These are phyloP conservation scores for Primulina eburnea DNA, from an alignment of 257 asterid species.

Conservation along the genomic window DNA sequence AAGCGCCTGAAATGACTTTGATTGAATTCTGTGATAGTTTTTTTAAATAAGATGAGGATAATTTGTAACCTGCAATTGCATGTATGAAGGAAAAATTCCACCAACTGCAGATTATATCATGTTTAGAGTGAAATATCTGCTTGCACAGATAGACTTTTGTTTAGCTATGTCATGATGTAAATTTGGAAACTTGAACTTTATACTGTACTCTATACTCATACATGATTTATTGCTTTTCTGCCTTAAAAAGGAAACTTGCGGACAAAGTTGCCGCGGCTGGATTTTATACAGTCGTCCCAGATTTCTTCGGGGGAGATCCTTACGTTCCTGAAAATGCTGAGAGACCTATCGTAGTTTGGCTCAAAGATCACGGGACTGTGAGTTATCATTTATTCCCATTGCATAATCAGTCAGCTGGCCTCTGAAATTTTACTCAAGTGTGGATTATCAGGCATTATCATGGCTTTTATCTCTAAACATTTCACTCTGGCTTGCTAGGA, in stretches of 20 bases:
- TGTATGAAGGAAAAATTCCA: no score
- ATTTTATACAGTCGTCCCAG: constrained; percentile 59
- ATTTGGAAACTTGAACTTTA: not conserved
- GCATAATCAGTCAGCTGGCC: not conserved
- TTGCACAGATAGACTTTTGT: not conserved
- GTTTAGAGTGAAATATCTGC: not conserved
- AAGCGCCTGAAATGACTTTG: no score
- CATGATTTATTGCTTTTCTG: constrained; percentile 6
- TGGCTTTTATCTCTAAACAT: not conserved
- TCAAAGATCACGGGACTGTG: constrained; percentile 59
- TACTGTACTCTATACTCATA: not conserved
- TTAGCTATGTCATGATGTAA: not conserved
- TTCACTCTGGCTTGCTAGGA: constrained; percentile 30
- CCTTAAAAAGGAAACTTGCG: constrained; percentile 49
- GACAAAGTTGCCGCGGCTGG: constrained; percentile 66
- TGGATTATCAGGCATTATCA: not conserved
- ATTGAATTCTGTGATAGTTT: no score
- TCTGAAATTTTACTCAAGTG: not conserved
- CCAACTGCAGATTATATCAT: no score
- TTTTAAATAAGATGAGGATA: no score
- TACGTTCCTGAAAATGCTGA: constrained; percentile 26
- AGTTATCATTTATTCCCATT: constrained; percentile 24
- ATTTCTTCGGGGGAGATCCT: constrained; percentile 58
- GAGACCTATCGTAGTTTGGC: constrained; percentile 39
- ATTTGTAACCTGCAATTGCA: no score